phyloP scores from a whole-genome alignment of 2,329 filamentous ascomycete genomes.

The Salinomyces thailandicus region DNA sequence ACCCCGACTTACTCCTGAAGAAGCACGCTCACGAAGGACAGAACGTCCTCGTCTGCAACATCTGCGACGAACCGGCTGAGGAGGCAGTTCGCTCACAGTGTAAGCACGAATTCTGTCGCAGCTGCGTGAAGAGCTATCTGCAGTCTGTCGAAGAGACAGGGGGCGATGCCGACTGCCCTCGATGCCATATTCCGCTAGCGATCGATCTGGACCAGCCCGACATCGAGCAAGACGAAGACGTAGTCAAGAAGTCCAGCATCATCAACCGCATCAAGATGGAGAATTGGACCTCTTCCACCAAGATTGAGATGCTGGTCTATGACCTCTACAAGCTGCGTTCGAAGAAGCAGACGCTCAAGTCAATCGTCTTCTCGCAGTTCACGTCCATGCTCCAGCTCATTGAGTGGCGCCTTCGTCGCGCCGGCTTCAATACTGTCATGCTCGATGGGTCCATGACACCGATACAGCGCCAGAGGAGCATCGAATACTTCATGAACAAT shows the following conservation, averaged over 20 bases:
- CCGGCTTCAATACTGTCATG: constrained; percentile 98
- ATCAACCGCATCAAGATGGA: constrained; percentile 99
- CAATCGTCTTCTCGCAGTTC: constrained; percentile 95
- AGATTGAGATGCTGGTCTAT: constrained; percentile 93
- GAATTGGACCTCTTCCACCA: constrained; percentile 95
- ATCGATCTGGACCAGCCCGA: constrained; percentile 94
- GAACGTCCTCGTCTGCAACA: constrained; percentile 82
- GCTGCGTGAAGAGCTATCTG: constrained; percentile 71
- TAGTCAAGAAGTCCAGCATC: constrained; percentile 90
- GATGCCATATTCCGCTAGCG: constrained; percentile 77
- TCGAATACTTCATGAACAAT: constrained; percentile 81
- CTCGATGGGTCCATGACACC: constrained; percentile 96
- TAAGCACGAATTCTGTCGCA: constrained; percentile 83
- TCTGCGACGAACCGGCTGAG: constrained; percentile 93
- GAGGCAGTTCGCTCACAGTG: constrained; percentile 87
- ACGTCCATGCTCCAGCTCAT: constrained; percentile 95
- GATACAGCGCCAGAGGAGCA: constrained; percentile 81
- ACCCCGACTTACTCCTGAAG: constrained; percentile 86
- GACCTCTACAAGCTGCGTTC: constrained; percentile 86
- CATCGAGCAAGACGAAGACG: constrained; percentile 78
- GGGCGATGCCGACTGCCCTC: constrained; percentile 63
- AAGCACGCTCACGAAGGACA: constrained; percentile 78
- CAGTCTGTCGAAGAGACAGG: constrained; percentile 58
- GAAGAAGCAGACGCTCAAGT: constrained; percentile 88
- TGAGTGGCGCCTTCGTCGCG: constrained; percentile 89